Evolutionary conservation across 768 basidiomycete genomes (phyloP), one percentile per base, ranked within the genome.

Genomic region (Leccinellum luteum): DNA sequence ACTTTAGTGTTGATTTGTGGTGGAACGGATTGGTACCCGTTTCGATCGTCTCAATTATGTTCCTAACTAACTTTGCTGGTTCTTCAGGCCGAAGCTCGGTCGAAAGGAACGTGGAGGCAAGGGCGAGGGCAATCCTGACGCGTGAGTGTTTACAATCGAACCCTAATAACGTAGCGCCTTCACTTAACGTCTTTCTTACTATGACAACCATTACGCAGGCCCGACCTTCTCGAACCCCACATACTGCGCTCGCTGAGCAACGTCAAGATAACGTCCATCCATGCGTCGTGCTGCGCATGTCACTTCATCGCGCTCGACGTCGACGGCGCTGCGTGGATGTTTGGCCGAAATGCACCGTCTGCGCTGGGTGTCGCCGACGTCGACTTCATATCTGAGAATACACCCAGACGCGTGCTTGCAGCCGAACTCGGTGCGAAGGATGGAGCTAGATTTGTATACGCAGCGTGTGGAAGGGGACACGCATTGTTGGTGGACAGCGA

Each of bases 221-320:
- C 92, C 4, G 94, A 98, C 78, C 82, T 98, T 4, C 80, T 87
- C 53, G 85, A 90, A 72, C 94, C 94, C 0, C 84, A 94, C 73
- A 92, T 96, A 65, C 81, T 98, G 17, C 90, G 96, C 56, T 91
- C 93, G 1, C 78, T 98, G 31, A 80, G 84, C 69, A 94, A 95
- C 70, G 79, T 95, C 74, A 84, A 86, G 68, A 78, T 81, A 10
- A 73, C 77, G 21, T 89, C 88, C 8, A 73, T 94, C 52, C 86
- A 94, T 70, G 81, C 90, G 10, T 88, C 89, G 2, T 90, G 89
- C 64, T 81, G 76, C 10, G 84, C 84, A 7, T 92, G 89, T 67
- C 90, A 94, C 68, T 86, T 83, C 64, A 83, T 94, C 43, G 85
- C 79, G 14, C 70, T 94, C 60, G 90, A 91, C 75, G 63, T 80